Conservation (phyloP, 768 basidiomycete genomes). For the Cantharellus cinnabarinus region DNA sequence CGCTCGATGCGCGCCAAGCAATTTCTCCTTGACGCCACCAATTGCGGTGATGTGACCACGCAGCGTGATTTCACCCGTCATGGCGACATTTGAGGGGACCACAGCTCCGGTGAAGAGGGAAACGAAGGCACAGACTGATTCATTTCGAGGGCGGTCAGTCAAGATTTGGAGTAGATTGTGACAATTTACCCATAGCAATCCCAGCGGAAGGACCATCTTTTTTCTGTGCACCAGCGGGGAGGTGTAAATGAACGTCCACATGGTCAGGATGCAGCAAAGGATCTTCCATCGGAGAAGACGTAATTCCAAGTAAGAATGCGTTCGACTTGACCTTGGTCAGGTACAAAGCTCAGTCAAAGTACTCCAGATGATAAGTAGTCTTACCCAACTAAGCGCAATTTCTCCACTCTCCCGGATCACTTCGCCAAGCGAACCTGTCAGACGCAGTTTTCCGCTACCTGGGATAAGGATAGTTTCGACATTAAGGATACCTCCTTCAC, state of each 20-base stretch:
- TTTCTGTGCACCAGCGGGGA: conserved; percentile 78
- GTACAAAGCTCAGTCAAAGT: not conserved
- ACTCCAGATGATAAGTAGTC: not conserved
- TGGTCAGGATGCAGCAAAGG: conserved; percentile 50
- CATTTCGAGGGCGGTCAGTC: too few relatives aligned
- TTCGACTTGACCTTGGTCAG: conserved; percentile 33
- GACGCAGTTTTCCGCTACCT: conserved; percentile 47
- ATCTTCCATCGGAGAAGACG: conserved; percentile 44
- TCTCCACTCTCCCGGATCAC: conserved; percentile 87
- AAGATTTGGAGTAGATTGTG: too few relatives aligned
- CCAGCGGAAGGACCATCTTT: conserved; percentile 90
- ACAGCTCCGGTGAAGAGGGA: conserved; percentile 61
- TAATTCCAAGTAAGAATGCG: conserved; percentile 61
- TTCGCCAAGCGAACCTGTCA: conserved; percentile 68
- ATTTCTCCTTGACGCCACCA: conserved; percentile 57
- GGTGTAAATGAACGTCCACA: conserved; percentile 73
- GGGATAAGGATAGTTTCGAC: conserved; percentile 70
- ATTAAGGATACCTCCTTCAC: conserved; percentile 66
- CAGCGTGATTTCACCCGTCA: conserved; percentile 89
- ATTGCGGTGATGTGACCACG: conserved; percentile 67
- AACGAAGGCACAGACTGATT: conserved; percentile 57
- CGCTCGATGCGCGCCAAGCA: conserved; percentile 77
- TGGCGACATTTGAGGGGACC: conserved; percentile 53
- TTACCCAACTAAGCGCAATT: conserved; percentile 78
- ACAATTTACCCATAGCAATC: conserved; percentile 49